Conservation (phyloP, 768 basidiomycete species). For the Russula ochroleuca region DNA sequence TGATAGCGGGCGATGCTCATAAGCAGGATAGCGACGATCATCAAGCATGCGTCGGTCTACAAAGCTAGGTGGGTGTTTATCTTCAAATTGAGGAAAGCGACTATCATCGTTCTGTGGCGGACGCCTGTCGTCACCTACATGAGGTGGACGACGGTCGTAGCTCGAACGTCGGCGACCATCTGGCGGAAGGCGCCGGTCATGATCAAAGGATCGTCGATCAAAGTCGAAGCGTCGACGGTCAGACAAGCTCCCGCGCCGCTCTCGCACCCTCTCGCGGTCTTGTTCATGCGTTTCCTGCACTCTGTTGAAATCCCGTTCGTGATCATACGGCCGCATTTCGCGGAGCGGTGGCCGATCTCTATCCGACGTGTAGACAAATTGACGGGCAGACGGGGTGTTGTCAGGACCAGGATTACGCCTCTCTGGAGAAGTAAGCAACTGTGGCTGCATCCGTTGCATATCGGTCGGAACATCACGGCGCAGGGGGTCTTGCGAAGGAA, state of each 20-base stretch:
- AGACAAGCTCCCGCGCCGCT: constrained; percentile 38
- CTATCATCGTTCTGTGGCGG: constrained; percentile 26
- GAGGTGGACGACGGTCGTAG: constrained; percentile 21
- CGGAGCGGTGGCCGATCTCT: constrained; percentile 31
- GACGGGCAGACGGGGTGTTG: constrained; percentile 27
- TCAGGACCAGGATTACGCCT: constrained; percentile 25
- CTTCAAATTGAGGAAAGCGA: constrained; percentile 25
- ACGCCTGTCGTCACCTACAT: constrained; percentile 20
- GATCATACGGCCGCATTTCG: constrained; percentile 35
- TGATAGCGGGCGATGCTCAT: constrained; percentile 22
- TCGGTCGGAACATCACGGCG: background rate
- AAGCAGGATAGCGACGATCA: constrained; percentile 14
- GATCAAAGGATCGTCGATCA: constrained; percentile 40
- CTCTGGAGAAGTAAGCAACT: constrained; percentile 17
- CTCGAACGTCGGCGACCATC: constrained; percentile 42
- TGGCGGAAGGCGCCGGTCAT: constrained; percentile 41
- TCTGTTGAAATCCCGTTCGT: constrained; percentile 37
- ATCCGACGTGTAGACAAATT: constrained; percentile 30
- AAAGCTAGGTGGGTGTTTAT: constrained; percentile 24
- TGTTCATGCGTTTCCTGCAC: constrained; percentile 31
- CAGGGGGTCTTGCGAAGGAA: background rate
- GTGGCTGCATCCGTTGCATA: background rate
- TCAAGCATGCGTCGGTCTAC: constrained; percentile 15
- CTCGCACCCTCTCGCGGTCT: constrained; percentile 29
- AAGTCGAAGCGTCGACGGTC: constrained; percentile 37